These are phyloP conservation scores for Aegilops bicornis DNA, from an alignment of 176 grass and related monocot genomes.

Conservation along the genomic window DNA sequence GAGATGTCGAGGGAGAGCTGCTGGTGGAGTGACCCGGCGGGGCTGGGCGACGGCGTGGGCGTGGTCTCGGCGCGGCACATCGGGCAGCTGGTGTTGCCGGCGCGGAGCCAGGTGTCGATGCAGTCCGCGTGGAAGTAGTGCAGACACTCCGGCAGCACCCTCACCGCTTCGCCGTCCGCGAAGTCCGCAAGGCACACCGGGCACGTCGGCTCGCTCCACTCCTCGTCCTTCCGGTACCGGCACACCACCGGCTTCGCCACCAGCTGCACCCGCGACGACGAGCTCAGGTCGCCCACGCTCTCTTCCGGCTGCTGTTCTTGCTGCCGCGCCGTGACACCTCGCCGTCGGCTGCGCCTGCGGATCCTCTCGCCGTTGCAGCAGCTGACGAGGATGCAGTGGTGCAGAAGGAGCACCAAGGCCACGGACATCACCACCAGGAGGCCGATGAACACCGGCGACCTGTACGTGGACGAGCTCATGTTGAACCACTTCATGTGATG, in stretches of 20 bases:
- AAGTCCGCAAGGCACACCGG: conserved; percentile 51
- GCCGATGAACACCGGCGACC: conserved; percentile 44
- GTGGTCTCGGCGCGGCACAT: conserved; percentile 46
- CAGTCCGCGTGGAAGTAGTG: conserved; percentile 59
- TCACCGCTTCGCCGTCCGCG: conserved; percentile 44
- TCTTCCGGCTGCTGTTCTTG: neutral
- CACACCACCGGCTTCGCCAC: conserved; percentile 18
- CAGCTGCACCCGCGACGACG: conserved; percentile 37
- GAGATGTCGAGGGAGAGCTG: conserved; percentile 19
- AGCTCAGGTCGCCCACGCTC: conserved; percentile 16
- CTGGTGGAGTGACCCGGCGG: neutral
- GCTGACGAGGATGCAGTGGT: conserved; percentile 35
- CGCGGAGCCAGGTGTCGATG: conserved; percentile 44
- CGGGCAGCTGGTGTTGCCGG: conserved; percentile 46
- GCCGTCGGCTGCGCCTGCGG: neutral
- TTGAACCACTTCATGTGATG: neutral
- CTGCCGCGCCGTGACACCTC: neutral
- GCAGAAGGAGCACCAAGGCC: conserved; percentile 9
- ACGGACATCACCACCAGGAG: conserved; percentile 33
- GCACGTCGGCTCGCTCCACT: conserved; percentile 32
- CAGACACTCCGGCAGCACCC: conserved; percentile 42
- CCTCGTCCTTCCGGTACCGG: conserved; percentile 30
- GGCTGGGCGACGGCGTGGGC: conserved; percentile 2
- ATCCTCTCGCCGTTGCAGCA: conserved; percentile 16
- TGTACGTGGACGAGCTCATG: neutral